Evolutionary conservation across 2,329 filamentous ascomycete species (phyloP).

Genomic region (Fusarium pilosicola): DNA sequence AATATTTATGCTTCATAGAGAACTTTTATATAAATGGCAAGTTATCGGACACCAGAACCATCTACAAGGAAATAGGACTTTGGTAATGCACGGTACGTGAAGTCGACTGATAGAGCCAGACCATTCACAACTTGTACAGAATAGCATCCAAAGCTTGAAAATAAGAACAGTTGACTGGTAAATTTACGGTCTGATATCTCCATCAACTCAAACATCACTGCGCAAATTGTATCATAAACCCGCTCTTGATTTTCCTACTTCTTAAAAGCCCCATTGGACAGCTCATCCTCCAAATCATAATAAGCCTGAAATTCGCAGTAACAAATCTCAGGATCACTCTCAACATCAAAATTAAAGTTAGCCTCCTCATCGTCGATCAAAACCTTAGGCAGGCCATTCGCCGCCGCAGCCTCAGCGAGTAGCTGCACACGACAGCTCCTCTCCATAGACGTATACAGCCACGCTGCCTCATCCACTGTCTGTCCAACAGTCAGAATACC

Average conservation of each 20-base stretch:
- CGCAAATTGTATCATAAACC: fast-evolving
- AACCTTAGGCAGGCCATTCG: constrained; percentile 47
- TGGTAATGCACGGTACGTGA: neutral
- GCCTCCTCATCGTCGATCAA: constrained; percentile 56
- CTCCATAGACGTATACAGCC: constrained; percentile 74
- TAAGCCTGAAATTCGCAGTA: constrained; percentile 45
- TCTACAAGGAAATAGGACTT: neutral
- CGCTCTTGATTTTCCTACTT: constrained; percentile 2
- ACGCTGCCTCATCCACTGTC: constrained; percentile 79
- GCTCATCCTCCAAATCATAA: constrained; percentile 41
- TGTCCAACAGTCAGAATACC: constrained; percentile 74
- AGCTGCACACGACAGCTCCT: constrained; percentile 64
- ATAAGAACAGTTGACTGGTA: neutral
- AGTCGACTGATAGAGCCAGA: too few relatives aligned
- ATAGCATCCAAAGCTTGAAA: fast-evolving
- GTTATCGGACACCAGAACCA: too few relatives aligned
- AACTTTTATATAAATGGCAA: fast-evolving
- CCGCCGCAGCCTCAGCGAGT: constrained; percentile 44
- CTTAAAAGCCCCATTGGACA: constrained; percentile 38
- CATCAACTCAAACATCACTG: fast-evolving
- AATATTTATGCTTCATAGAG: fast-evolving
- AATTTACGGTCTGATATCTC: neutral
- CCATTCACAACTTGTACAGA: fast-evolving
- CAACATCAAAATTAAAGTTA: constrained; percentile 47
- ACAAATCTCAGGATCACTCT: constrained; percentile 42